Evolutionary conservation across 495 filamentous ascomycete species (phyloP).

Genomic region (Pseudoneurospora amorphoporcata): DNA sequence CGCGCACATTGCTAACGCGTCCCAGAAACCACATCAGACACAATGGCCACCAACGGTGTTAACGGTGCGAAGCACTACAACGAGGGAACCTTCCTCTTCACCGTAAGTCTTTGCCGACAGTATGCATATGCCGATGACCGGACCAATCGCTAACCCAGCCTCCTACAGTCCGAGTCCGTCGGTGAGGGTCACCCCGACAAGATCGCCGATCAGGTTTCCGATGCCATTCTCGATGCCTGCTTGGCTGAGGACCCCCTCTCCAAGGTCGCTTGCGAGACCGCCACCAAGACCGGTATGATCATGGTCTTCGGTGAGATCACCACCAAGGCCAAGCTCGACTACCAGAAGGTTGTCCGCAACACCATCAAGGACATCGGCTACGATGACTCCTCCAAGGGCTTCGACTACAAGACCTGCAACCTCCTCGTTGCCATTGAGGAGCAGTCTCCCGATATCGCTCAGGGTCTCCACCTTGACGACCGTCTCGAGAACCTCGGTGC

Average conservation of each 20-base stretch:
- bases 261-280: constrained; percentile 98
- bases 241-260: constrained; percentile 86
- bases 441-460: constrained; percentile 97
- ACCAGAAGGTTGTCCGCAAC: constrained; percentile 92
- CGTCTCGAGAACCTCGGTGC: constrained; percentile 95
- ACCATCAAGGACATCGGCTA: constrained; percentile 98
- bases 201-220: constrained; percentile 97
- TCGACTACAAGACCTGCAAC: constrained; percentile 99
- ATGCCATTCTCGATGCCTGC: constrained; percentile 98
- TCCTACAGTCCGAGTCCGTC: constrained; percentile 74
- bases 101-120: constrained; percentile 37
- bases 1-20: constrained; percentile 44
- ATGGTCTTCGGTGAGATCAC: constrained; percentile 99
- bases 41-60: constrained; percentile 24
- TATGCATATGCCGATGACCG: background rate
- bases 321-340: constrained; percentile 89
- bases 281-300: constrained; percentile 99
- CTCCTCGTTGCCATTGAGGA: constrained; percentile 98
- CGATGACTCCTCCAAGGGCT: constrained; percentile 91
- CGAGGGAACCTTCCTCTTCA: constrained; percentile 87
- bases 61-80: constrained; percentile 41
- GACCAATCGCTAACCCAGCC: constrained; percentile 10
- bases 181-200: constrained; percentile 97
- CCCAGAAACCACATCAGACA: constrained; percentile 42
- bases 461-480: constrained; percentile 94